Evolutionary conservation across 75 land plant species (phyloP).

Genomic region (Pseudotsuga menziesii): DNA sequence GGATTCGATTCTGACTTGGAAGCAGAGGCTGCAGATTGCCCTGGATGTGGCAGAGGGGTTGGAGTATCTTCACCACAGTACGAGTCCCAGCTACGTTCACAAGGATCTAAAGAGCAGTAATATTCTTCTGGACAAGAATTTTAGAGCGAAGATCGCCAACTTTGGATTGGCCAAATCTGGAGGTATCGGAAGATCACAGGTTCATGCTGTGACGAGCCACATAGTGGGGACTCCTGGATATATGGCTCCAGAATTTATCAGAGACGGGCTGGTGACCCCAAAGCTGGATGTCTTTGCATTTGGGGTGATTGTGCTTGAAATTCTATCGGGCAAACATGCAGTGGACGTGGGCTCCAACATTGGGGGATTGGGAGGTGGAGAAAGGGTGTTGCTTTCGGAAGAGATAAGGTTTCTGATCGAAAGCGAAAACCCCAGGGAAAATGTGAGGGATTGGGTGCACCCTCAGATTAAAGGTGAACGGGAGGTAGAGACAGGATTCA

Average conservation of each 20-base stretch:
- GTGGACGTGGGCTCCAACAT: background rate
- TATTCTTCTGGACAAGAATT: conserved; percentile 48
- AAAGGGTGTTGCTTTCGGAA: conserved; percentile 33
- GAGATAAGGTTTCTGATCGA: conserved; percentile 12
- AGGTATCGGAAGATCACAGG: conserved; percentile 22
- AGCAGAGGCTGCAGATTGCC: conserved; percentile 50
- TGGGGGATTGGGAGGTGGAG: conserved; percentile 14
- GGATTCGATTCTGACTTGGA: conserved; percentile 41
- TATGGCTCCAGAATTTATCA: conserved; percentile 73
- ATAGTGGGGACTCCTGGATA: conserved; percentile 64
- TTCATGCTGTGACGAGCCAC: conserved; percentile 46
- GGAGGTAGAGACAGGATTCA: background rate
- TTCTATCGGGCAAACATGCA: conserved; percentile 54
- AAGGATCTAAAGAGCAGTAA: conserved; percentile 66
- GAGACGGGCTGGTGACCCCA: conserved; percentile 58
- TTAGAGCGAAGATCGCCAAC: conserved; percentile 63
- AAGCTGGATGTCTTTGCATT: conserved; percentile 71
- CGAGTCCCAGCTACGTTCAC: conserved; percentile 59
- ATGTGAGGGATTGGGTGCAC: background rate
- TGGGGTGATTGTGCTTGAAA: conserved; percentile 63
- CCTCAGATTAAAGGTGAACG: background rate
- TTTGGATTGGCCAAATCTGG: conserved; percentile 50
- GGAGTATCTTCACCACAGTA: conserved; percentile 56
- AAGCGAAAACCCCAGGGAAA: background rate
- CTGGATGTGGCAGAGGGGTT: conserved; percentile 61